Evolutionary conservation across 2,329 filamentous ascomycete genomes (phyloP).

Genomic region (Penicillium sp.): DNA sequence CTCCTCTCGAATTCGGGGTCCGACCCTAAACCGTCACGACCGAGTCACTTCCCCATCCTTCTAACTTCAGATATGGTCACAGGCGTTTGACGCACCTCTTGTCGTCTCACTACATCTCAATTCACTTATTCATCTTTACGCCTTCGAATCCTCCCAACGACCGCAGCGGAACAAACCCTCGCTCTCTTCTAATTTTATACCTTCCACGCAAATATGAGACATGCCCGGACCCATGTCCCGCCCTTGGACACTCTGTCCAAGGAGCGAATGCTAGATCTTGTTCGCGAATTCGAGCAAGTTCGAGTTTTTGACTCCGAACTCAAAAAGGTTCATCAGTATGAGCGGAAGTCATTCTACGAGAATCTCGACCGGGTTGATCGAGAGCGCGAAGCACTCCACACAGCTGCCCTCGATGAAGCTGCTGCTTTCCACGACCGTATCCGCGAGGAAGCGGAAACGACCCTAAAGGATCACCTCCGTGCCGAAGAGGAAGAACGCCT

Average conservation of each 20-base stretch:
- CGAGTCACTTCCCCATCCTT: neutral
- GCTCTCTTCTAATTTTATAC: neutral
- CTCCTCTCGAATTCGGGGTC: neutral
- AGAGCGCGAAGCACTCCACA: constrained; percentile 61
- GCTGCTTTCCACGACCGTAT: constrained; percentile 65
- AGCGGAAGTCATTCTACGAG: constrained; percentile 49
- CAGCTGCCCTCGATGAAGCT: constrained; percentile 63
- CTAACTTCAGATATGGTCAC: neutral
- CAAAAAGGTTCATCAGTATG: constrained; percentile 44
- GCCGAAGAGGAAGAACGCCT: constrained; percentile 39
- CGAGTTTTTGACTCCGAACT: constrained; percentile 42
- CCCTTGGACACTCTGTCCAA: constrained; percentile 40
- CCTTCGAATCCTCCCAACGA: neutral
- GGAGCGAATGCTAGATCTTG: constrained; percentile 41
- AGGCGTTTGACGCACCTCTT: neutral
- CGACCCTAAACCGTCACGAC: no score
- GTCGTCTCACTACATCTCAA: neutral
- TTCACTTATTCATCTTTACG: neutral
- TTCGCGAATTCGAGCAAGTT: constrained; percentile 41
- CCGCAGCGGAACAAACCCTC: neutral
- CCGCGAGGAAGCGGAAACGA: constrained; percentile 52
- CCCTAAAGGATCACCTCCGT: constrained; percentile 48
- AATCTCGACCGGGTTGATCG: constrained; percentile 60
- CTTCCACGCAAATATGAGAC: constrained; percentile 22
- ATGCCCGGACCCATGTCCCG: constrained; percentile 23